phyloP scores from a whole-genome alignment of 2,329 filamentous ascomycete species.

The Colletotrichum nymphaeae region DNA sequence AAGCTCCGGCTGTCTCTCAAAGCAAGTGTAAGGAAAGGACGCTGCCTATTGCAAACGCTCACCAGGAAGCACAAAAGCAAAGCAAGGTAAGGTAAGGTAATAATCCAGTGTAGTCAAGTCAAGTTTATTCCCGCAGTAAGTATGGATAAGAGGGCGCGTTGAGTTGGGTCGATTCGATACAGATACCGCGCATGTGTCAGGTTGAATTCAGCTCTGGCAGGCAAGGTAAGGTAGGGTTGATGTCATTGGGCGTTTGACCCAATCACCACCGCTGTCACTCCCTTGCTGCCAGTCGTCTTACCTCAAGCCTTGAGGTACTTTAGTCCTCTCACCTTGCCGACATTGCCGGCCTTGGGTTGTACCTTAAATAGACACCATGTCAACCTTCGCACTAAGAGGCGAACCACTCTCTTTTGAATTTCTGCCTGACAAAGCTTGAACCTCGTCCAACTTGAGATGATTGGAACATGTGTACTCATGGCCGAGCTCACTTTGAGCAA shows the following conservation, averaged over 20 bases:
- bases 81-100: not conserved
- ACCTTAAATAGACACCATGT: constrained; percentile 16
- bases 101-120: not conserved
- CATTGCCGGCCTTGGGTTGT: constrained; percentile 5
- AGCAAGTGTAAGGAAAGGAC: not conserved
- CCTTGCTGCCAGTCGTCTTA: not conserved
- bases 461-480: not conserved
- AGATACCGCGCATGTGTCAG: not conserved
- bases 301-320: not conserved
- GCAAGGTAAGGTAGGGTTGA: constrained; percentile 4
- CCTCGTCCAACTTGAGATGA: not conserved
- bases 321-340: not conserved
- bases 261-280: constrained; percentile 8
- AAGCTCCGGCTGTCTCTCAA: not conserved
- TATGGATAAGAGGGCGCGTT: no score
- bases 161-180: not conserved
- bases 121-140: not conserved
- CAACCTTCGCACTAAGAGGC: not conserved
- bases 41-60: not conserved
- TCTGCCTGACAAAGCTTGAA: not conserved
- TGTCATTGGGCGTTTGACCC: constrained; percentile 18
- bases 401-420: not conserved
- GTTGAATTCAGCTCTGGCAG: not conserved
- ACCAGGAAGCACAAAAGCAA: not conserved
- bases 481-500: not conserved